Conservation (phyloP, 139 green algal species). For the Yamagishiella unicocca region DNA sequence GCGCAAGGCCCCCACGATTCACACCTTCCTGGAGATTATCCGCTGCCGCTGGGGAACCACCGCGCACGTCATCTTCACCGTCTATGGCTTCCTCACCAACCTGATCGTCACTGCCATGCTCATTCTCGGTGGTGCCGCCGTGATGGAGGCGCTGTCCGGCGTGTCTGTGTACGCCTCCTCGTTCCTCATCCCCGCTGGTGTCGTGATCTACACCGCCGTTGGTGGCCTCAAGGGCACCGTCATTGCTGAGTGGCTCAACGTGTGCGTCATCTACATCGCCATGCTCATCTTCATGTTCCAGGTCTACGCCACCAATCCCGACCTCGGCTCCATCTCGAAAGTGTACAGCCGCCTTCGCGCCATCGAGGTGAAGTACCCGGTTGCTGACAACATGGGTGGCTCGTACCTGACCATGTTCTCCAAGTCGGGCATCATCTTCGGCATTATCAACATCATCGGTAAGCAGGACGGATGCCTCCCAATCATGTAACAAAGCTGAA, state of each 20-base stretch:
- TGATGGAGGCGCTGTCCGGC: conserved; percentile 85
- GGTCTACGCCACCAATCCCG: conserved; percentile 76
- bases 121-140: conserved; percentile 89
- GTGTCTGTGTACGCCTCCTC: conserved; percentile 68
- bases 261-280: conserved; percentile 90
- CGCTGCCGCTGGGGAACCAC: conserved; percentile 76
- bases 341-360: conserved; percentile 82
- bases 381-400: conserved; percentile 86
- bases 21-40: conserved; percentile 95
- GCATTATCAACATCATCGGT: conserved; percentile 97
- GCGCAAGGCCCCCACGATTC: conserved; percentile 90
- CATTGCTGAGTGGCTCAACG: conserved; percentile 79
- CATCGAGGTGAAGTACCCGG: conserved; percentile 60
- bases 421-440: conserved; percentile 91
- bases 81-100: conserved; percentile 91
- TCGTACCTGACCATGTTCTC: conserved; percentile 94
- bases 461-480: too few species aligned
- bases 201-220: conserved; percentile 92
- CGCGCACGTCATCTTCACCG: conserved; percentile 88
- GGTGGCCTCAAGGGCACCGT: conserved; percentile 96
- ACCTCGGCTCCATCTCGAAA: conserved; percentile 57
- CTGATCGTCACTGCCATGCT: conserved; percentile 94
- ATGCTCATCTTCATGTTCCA: conserved; percentile 89
- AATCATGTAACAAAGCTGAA: too few species aligned
- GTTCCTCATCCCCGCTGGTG: conserved; percentile 81